Conservation (phyloP, 2,329 filamentous ascomycete genomes). For the Zymoseptoria brevis region DNA sequence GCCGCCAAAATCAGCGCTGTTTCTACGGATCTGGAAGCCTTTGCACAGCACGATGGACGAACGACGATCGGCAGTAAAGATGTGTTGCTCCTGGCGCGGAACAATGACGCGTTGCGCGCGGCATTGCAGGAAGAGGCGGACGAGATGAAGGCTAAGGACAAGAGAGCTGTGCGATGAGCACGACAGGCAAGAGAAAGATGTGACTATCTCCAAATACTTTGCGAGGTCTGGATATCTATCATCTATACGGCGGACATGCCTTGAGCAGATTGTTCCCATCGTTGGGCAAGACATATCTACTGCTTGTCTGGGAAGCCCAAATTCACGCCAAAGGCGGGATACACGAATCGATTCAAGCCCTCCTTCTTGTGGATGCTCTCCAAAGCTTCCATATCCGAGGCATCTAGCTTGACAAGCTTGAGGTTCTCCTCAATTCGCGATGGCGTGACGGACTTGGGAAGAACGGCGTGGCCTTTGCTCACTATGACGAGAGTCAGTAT, state of each 20-base stretch:
- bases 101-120: slow-evolving; percentile 75
- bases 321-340: slow-evolving; percentile 43
- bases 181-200: slow-evolving; percentile 2
- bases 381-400: slow-evolving; percentile 51
- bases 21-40: slow-evolving; percentile 53
- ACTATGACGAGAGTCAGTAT: slow-evolving; percentile 39
- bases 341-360: slow-evolving; percentile 41
- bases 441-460: slow-evolving; percentile 53
- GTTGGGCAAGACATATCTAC: slow-evolving; percentile 4
- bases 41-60: slow-evolving; percentile 69
- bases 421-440: slow-evolving; percentile 59
- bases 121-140: slow-evolving; percentile 63
- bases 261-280: neutral
- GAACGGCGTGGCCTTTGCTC: slow-evolving; percentile 59
- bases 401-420: slow-evolving; percentile 57
- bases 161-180: neutral
- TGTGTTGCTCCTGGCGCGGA: slow-evolving; percentile 74
- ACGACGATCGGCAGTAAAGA: slow-evolving; percentile 76
- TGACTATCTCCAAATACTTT: neutral
- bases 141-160: slow-evolving; percentile 13
- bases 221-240: neutral
- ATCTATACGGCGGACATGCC: neutral
- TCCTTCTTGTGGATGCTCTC: slow-evolving; percentile 40
- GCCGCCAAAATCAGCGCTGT: slow-evolving; percentile 62
- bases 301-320: slow-evolving; percentile 44